Evolutionary conservation across 768 basidiomycete genomes (phyloP).

Genomic region (Kwoniella dejecticola): DNA sequence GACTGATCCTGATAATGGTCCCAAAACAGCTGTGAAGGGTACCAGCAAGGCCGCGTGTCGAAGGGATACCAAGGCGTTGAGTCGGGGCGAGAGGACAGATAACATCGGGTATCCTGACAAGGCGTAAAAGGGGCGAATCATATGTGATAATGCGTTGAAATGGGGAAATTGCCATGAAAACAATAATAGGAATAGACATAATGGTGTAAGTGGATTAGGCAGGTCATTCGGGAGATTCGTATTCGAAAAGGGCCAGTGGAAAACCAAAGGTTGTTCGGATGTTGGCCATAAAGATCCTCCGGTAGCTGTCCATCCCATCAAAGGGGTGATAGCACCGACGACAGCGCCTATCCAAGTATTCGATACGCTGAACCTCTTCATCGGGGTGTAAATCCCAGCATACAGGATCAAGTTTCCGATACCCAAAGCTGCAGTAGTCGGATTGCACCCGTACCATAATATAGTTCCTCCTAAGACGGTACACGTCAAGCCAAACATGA

Average conservation of each 20-base stretch:
- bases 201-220: constrained; percentile 78
- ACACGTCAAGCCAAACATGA: constrained; percentile 72
- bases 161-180: constrained; percentile 99
- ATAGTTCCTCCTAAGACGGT: constrained; percentile 77
- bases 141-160: constrained; percentile 88
- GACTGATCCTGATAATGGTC: constrained; percentile 90
- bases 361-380: constrained; percentile 76
- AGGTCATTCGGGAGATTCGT: too few relatives aligned
- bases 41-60: constrained; percentile 71
- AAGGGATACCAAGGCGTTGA: constrained; percentile 82
- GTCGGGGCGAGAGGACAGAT: constrained; percentile 70
- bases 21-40: constrained; percentile 74
- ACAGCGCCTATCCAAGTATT: constrained; percentile 96
- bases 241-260: constrained; percentile 63
- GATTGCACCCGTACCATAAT: constrained; percentile 80
- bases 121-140: constrained; percentile 84
- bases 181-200: constrained; percentile 77
- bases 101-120: constrained; percentile 94
- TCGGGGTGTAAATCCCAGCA: constrained; percentile 85
- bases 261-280: constrained; percentile 63
- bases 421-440: constrained; percentile 80
- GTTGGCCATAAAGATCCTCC: constrained; percentile 75
- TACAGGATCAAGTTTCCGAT: constrained; percentile 83
- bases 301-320: constrained; percentile 98
- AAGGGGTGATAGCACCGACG: constrained; percentile 87